Evolutionary conservation across 306 rosid genomes (phyloP), one percentile per base, ranked within the genome.

Genomic region (Leucaena leucocephala): DNA sequence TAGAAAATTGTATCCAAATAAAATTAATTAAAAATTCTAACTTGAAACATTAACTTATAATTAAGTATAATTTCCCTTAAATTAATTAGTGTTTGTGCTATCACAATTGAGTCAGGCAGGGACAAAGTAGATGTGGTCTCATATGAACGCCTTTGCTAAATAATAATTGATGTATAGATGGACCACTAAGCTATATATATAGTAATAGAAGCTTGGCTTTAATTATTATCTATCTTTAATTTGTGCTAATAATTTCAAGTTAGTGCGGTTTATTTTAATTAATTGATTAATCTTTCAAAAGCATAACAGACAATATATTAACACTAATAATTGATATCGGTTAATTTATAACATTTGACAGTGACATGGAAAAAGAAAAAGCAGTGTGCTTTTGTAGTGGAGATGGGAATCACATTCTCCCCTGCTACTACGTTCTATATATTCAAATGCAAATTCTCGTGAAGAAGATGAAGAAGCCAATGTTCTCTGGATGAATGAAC

Each of bases 81-180:
- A 4, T 27, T 12, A 2, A 61, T 33, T 12, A 33, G n/a, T 61
- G 22, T 4, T 3, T 0, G 9, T 12, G 52, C 76, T 15, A 54
- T 61, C 35, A 22, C 49, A 61, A 50, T 43, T 57, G 79, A 46
- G 55, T 0, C 27, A 27, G 0, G 3, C 6, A 19, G 46, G 52
- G 9, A 27, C 63, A 45, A 44, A 17, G 67, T 39, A 52, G 34
- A 40, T 10, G 40, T 12, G 21, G 68, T 58, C 76, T 57, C 84
- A 44, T 38, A 44, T 38, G 83, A 33, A 61, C 36, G 84, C 39
- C 61, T 76, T 76, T 40, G 7, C 74, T n/a, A 61, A 68, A 81
- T 75, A 68, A 27, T 27, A 1, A 70, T 81, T 75, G 67, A 68
- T n/a, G 12, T 13, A 34, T 34, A 57, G 65, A 22, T 54, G 65